These are phyloP conservation scores for Claviceps africana DNA, from an alignment of 2,329 filamentous ascomycete genomes.

Conservation along the genomic window DNA sequence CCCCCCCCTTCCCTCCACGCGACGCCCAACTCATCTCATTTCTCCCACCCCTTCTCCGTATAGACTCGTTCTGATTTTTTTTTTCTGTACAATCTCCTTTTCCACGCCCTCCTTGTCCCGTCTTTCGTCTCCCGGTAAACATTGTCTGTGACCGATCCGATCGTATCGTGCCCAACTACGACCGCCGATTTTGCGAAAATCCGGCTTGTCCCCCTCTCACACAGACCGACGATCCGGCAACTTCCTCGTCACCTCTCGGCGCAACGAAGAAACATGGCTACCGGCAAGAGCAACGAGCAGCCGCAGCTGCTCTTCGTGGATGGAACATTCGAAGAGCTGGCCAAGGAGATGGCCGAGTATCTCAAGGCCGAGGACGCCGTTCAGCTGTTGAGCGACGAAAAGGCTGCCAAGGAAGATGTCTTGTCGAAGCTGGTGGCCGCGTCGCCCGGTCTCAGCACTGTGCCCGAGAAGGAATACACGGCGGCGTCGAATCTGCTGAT, in stretches of 20 bases:
- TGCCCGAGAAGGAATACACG: conserved; percentile 92
- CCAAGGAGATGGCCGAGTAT: conserved; percentile 88
- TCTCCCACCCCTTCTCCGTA: conserved; percentile 6
- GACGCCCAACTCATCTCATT: conserved; percentile 12
- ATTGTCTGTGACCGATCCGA: not conserved
- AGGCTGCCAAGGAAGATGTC: conserved; percentile 61
- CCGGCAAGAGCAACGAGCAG: conserved; percentile 29
- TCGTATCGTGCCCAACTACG: not conserved
- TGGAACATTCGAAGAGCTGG: conserved; percentile 84
- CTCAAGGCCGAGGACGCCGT: conserved; percentile 72
- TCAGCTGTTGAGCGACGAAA: conserved; percentile 55
- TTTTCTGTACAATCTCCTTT: not conserved
- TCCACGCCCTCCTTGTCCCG: not conserved
- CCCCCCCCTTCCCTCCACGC: conserved; percentile 3
- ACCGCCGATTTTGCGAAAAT: not conserved
- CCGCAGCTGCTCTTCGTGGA: conserved; percentile 64
- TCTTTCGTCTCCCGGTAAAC: not conserved
- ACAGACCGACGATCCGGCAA: not conserved
- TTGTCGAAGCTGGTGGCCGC: conserved; percentile 80
- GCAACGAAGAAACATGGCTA: conserved; percentile 11
- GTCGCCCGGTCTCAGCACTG: conserved; percentile 62
- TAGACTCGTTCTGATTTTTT: not conserved
- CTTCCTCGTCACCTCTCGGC: not conserved
- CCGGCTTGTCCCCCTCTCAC: not conserved
- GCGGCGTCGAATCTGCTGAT: conserved; percentile 94